Conservation (phyloP, 176 grass and related monocot genomes). For the Musa itinerans region DNA sequence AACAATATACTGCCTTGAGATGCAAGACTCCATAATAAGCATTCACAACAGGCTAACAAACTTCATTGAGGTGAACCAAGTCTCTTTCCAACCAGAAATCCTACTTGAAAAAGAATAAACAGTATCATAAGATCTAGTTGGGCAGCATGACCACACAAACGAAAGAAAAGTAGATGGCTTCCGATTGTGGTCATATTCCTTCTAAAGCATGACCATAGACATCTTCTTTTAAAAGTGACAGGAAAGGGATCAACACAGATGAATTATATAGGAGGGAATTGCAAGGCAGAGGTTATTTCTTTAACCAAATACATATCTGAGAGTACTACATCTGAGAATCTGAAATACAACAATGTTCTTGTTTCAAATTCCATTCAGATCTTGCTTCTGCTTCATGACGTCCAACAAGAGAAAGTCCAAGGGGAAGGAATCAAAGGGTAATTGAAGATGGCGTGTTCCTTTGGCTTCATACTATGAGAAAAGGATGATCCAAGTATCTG, state of each 20-base stretch:
- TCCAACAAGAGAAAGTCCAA: constrained; percentile 32
- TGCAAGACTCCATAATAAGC: no score
- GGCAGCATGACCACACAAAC: not conserved
- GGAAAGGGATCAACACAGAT: constrained; percentile 15
- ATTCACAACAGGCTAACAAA: no score
- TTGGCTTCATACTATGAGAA: not conserved
- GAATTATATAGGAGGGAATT: constrained; percentile 11
- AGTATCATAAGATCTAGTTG: not conserved
- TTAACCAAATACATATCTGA: constrained; percentile 2
- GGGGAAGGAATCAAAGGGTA: constrained; percentile 14
- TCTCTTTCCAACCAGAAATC: not conserved
- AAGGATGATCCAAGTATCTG: not conserved
- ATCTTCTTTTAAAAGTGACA: constrained; percentile 6
- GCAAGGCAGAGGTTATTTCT: not conserved
- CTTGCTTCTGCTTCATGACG: constrained; percentile 51
- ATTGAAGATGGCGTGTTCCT: not conserved
- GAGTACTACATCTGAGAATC: constrained; percentile 5
- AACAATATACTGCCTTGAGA: no score
- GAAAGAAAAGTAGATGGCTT: not conserved
- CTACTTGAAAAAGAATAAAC: not conserved
- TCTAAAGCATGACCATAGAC: not conserved
- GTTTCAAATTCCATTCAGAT: constrained; percentile 48
- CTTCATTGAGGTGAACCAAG: not conserved
- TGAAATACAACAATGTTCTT: constrained; percentile 29
- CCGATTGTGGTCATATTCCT: not conserved